Conservation (phyloP, 768 basidiomycete species). For the Leccinum subtestaceum region DNA sequence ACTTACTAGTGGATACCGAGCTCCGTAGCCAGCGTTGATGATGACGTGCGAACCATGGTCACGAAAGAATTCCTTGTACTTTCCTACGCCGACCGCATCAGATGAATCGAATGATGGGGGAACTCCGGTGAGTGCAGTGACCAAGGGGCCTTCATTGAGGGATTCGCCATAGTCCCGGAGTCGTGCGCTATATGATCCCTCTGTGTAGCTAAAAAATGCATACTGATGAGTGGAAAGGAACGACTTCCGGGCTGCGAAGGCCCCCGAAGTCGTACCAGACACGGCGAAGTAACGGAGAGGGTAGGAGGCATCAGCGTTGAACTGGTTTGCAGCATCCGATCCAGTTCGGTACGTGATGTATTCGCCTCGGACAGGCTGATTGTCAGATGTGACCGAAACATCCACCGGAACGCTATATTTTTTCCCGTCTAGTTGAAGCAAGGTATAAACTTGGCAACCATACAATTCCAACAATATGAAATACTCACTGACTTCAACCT, state of each 20-base stretch:
- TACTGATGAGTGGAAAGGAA: constrained; percentile 4
- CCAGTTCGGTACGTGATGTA: background rate
- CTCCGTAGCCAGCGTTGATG: background rate
- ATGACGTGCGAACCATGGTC: background rate
- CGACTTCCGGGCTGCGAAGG: constrained; percentile 2
- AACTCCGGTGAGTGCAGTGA: background rate
- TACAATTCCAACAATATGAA: background rate
- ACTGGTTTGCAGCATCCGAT: background rate
- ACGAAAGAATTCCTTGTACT: background rate
- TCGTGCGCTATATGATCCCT: background rate
- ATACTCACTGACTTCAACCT: background rate
- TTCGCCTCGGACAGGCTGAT: constrained; percentile 2
- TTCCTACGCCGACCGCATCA: background rate
- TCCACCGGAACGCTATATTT: background rate
- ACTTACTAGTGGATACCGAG: background rate
- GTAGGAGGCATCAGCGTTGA: background rate
- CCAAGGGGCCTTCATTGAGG: background rate
- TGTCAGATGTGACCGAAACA: constrained; percentile 4
- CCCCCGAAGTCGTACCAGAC: constrained; percentile 1
- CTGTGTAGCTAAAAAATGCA: constrained; percentile 5
- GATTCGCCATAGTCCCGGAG: background rate
- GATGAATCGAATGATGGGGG: background rate
- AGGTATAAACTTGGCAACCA: background rate
- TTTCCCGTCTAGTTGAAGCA: background rate
- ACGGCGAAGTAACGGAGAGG: constrained; percentile 7